Evolutionary conservation across 2,329 filamentous ascomycete species (phyloP), one percentile per base, ranked within the genome.

Genomic region (Fusarium napiforme): DNA sequence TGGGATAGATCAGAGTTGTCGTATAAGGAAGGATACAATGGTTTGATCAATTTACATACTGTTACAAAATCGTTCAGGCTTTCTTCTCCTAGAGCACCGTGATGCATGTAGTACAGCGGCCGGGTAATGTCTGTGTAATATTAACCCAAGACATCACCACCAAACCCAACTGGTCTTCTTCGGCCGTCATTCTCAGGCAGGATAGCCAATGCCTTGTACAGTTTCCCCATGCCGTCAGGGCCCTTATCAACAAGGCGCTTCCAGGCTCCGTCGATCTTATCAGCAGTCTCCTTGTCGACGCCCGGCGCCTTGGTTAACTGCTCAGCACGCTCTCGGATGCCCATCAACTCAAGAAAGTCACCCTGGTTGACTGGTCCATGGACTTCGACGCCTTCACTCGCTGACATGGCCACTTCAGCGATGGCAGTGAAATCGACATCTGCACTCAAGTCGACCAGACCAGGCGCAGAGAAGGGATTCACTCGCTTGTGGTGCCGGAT

Each of bases 171-270:
- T 5, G 96, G 96, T 67, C 92, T 88, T 77, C 95, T 90, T 69
- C 85, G 87, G 4, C 93, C 92, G 40, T 87, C 88, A 72, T 93
- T 93, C 82, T 95, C 93, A 1, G 96, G 96, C 77, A 98, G 80
- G 77, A 99, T 94, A 18, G 95, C 93, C 87, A 99, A 87, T 30
- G 91, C 95, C 84, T 98, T 98, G 82, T 99, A 99, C 28, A 97
- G 85, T 84, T 92, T 95, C 1, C 96, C 96, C 96, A 99, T 99
- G 0, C 95, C 96, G 58, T 90, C 91, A 4, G 91, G 92, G 0
- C 93, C 92, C 46, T 90, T 87, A 81, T 97, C 95, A n/a, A 98
- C 90, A 58, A 99, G 84, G 69, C 96, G 87, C 83, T 90, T 92
- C 90, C 94, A 97, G 0, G 93, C 92, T 71, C 86, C 89, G 73